Conservation (phyloP, 2,329 filamentous ascomycete genomes). For the Fusarium burgessii region DNA sequence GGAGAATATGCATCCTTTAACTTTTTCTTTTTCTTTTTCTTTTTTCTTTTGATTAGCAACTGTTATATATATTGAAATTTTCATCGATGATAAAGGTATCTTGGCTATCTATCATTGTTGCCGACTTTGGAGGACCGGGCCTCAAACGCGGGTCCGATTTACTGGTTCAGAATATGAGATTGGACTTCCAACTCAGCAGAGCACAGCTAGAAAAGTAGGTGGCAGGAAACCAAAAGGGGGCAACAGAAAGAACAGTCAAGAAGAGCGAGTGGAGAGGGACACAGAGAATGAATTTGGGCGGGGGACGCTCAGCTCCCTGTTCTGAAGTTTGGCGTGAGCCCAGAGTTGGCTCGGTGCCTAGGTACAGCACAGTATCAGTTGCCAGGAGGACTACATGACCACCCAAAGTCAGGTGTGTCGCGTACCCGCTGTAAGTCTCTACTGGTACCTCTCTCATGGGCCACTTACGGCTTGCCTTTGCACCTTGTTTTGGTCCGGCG, state of each 20-base stretch:
- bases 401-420: slow-evolving; percentile 52
- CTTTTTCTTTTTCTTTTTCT: too few species aligned
- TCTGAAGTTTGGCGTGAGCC: slow-evolving; percentile 36
- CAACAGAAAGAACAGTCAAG: slow-evolving; percentile 27
- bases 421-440: slow-evolving; percentile 54
- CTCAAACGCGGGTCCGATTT: slow-evolving; percentile 19
- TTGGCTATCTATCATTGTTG: neutral
- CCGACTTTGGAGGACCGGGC: neutral
- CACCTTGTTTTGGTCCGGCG: slow-evolving; percentile 46
- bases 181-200: slow-evolving; percentile 13
- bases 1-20: neutral
- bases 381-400: slow-evolving; percentile 50
- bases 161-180: slow-evolving; percentile 1
- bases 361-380: slow-evolving; percentile 56
- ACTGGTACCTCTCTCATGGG: slow-evolving; percentile 47
- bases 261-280: slow-evolving; percentile 49
- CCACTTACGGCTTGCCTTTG: slow-evolving; percentile 44
- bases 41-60: neutral
- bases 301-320: slow-evolving; percentile 50
- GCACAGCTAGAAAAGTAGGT: slow-evolving; percentile 28
- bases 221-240: slow-evolving; percentile 34
- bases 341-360: slow-evolving; percentile 36
- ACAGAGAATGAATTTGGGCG: slow-evolving; percentile 41
- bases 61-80: neutral
- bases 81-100: neutral